Evolutionary conservation across 495 filamentous ascomycete species (phyloP).

Genomic region (Hypomontagnella submonticulosa): DNA sequence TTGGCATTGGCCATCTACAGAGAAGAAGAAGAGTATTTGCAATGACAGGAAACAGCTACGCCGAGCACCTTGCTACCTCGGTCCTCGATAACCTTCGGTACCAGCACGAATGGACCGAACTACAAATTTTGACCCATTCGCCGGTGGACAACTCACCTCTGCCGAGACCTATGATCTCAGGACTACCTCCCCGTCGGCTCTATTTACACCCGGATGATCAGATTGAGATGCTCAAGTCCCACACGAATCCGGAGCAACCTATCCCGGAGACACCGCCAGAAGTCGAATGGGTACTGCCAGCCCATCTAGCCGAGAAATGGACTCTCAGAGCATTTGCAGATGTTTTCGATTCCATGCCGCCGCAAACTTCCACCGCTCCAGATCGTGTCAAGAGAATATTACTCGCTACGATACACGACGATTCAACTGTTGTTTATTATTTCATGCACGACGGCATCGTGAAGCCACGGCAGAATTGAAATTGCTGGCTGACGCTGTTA

Average conservation of each 20-base stretch:
- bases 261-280: slow-evolving; percentile 64
- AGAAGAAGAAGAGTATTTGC: background rate
- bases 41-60: slow-evolving; percentile 43
- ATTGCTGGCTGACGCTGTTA: background rate
- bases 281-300: slow-evolving; percentile 88
- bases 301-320: slow-evolving; percentile 84
- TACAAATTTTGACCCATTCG: slow-evolving; percentile 70
- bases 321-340: slow-evolving; percentile 76
- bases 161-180: slow-evolving; percentile 77
- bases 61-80: slow-evolving; percentile 67
- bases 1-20: background rate
- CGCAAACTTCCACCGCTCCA: slow-evolving; percentile 56
- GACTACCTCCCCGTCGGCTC: slow-evolving; percentile 84
- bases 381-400: slow-evolving; percentile 75
- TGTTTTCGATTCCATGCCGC: slow-evolving; percentile 80
- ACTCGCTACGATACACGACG: slow-evolving; percentile 83
- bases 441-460: slow-evolving; percentile 94
- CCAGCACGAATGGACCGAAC: slow-evolving; percentile 85
- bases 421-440: slow-evolving; percentile 96
- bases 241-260: slow-evolving; percentile 50
- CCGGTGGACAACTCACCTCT: slow-evolving; percentile 51
- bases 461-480: slow-evolving; percentile 92
- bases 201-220: slow-evolving; percentile 97
- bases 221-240: slow-evolving; percentile 75
- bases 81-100: slow-evolving; percentile 84